Percentiles rank a stretch among this genome's conserved stretches.
phyloP scores from a whole-genome alignment of 306 rosid genomes.

The Sechiopsis laciniata region DNA sequence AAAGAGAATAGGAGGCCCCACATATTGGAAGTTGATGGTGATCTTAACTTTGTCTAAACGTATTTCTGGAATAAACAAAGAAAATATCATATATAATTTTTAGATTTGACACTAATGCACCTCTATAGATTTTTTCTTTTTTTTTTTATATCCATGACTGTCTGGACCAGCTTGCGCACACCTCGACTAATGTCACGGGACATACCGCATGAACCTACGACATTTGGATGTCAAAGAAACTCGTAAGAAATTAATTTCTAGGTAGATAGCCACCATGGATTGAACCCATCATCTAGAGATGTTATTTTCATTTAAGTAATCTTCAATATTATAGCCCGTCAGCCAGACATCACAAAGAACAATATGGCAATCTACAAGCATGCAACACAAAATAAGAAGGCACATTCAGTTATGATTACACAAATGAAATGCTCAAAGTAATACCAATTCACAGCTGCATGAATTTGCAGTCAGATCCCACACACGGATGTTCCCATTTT shows the following conservation, averaged over 20 bases:
- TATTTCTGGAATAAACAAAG: no score
- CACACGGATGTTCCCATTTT: constrained; percentile 95
- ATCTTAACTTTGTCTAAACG: no score
- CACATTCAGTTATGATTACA: background rate
- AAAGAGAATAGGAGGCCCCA: no score
- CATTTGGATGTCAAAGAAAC: no score
- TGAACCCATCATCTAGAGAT: background rate
- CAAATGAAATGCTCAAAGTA: constrained; percentile 8
- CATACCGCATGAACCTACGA: no score
- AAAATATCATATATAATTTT: no score
- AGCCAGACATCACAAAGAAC: background rate
- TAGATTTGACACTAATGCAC: background rate
- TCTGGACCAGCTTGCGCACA: no score
- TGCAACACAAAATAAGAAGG: background rate
- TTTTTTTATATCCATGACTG: no score
- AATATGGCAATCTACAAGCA: background rate
- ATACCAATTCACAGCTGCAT: constrained; percentile 98
- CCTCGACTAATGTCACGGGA: no score
- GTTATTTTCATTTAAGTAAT: background rate
- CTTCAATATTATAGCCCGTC: background rate
- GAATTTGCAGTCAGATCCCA: constrained; percentile 99
- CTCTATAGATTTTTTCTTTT: background rate
- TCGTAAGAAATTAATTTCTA: no score
- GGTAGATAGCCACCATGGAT: no score
- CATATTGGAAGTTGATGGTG: no score